phyloP scores from a whole-genome alignment of 805 yeast genomes.

The Torulaspora franciscae region DNA sequence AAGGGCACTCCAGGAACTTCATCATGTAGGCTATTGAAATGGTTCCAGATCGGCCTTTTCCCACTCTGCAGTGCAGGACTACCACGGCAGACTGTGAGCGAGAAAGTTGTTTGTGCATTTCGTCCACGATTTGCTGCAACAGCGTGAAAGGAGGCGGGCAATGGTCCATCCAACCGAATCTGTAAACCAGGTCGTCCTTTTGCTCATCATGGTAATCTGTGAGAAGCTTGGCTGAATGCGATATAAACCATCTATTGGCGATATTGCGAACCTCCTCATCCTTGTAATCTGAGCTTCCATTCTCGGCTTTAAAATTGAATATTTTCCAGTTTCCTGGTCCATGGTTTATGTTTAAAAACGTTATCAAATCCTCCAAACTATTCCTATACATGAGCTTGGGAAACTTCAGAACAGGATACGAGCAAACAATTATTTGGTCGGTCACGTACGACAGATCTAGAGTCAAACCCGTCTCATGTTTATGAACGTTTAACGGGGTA shows the following conservation, averaged over 20 bases:
- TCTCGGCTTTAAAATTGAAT: slow-evolving; percentile 66
- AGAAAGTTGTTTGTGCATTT: slow-evolving; percentile 43
- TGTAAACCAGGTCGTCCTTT: slow-evolving; percentile 2
- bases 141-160: slow-evolving; percentile 60
- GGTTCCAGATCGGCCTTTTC: slow-evolving; percentile 88
- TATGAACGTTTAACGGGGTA: slow-evolving; percentile 25
- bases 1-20: slow-evolving; percentile 38
- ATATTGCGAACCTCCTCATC: slow-evolving; percentile 21
- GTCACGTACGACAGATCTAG: slow-evolving; percentile 68
- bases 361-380: slow-evolving; percentile 46
- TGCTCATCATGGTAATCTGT: slow-evolving; percentile 3
- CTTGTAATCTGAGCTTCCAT: slow-evolving; percentile 37
- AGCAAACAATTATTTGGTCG: slow-evolving; percentile 60
- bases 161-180: slow-evolving; percentile 69
- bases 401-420: slow-evolving; percentile 58
- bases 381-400: slow-evolving; percentile 48
- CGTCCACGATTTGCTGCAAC: slow-evolving; percentile 42
- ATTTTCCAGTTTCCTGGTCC: slow-evolving; percentile 57
- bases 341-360: slow-evolving; percentile 45
- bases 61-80: slow-evolving; percentile 80
- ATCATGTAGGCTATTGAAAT: slow-evolving; percentile 67
- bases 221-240: background rate
- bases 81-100: slow-evolving; percentile 45
- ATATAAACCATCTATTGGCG: background rate
- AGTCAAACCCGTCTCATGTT: slow-evolving; percentile 31